phyloP scores from a whole-genome alignment of 352 stramenopile genomes.

The Pythium angustatum region DNA sequence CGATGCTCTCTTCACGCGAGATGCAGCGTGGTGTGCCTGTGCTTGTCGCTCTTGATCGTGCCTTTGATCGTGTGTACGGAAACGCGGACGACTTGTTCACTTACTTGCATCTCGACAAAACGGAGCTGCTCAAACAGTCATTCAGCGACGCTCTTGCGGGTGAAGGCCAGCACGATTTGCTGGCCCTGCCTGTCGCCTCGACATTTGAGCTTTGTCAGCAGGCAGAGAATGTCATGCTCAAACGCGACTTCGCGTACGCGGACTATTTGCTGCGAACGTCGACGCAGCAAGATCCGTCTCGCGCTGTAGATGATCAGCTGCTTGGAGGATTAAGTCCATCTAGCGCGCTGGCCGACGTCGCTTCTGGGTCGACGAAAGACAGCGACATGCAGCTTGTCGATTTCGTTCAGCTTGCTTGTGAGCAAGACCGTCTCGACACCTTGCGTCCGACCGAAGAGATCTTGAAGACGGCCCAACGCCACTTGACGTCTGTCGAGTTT shows the following conservation, averaged over 20 bases:
- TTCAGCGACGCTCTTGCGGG: conserved; percentile 26
- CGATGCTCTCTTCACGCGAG: conserved; percentile 59
- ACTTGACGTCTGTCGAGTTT: conserved; percentile 56
- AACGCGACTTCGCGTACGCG: conserved; percentile 61
- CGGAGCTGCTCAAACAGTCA: conserved; percentile 36
- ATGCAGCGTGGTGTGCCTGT: conserved; percentile 45
- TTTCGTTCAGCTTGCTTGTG: conserved; percentile 22
- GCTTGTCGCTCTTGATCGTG: conserved; percentile 25
- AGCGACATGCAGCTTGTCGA: conserved; percentile 23
- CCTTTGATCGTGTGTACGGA: conserved; percentile 71
- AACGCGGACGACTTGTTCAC: conserved; percentile 36
- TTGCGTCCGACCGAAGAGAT: conserved; percentile 20
- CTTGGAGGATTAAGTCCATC: conserved; percentile 11
- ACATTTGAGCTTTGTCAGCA: conserved; percentile 66
- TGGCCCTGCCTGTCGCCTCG: conserved; percentile 28
- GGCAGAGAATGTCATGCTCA: conserved; percentile 49
- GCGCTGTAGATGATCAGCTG: conserved; percentile 19
- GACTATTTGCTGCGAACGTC: conserved; percentile 52
- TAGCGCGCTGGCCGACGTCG: not conserved
- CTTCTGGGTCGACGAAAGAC: not conserved
- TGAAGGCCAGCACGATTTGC: conserved; percentile 12
- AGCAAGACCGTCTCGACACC: conserved; percentile 12
- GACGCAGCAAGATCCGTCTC: conserved; percentile 5
- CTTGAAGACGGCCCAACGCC: conserved; percentile 42
- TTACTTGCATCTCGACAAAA: conserved; percentile 43